Conservation (phyloP, 805 yeast species). For the Priceomyces fermenticarens region DNA sequence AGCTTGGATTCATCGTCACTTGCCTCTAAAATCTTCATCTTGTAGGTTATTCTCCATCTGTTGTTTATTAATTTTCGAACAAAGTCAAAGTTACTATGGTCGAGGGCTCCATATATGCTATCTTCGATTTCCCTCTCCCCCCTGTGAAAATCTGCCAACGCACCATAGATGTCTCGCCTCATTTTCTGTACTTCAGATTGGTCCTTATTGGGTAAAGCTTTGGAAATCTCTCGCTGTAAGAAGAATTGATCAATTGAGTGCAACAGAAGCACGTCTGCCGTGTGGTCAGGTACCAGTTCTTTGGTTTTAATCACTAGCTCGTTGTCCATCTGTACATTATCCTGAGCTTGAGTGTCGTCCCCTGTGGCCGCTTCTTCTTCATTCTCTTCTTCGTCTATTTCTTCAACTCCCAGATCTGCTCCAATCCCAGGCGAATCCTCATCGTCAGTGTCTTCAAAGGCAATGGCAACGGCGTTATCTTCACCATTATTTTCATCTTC, state of each 20-base stretch:
- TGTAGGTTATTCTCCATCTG: slow-evolving; percentile 52
- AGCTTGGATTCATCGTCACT: slow-evolving; percentile 33
- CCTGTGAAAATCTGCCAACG: slow-evolving; percentile 36
- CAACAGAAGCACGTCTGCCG: slow-evolving; percentile 6
- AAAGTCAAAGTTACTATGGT: slow-evolving; percentile 49
- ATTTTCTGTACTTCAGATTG: slow-evolving; percentile 31
- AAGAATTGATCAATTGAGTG: slow-evolving; percentile 38
- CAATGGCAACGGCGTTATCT: slow-evolving; percentile 41
- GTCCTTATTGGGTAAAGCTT: slow-evolving; percentile 34
- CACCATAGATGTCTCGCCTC: slow-evolving; percentile 35
- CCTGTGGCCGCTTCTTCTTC: slow-evolving; percentile 5
- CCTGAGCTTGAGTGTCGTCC: not conserved
- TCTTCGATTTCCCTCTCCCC: slow-evolving; percentile 49
- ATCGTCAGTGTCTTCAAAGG: slow-evolving; percentile 38
- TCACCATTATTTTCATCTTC: slow-evolving; percentile 20
- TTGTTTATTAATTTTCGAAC: slow-evolving; percentile 50
- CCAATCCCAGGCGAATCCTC: slow-evolving; percentile 25
- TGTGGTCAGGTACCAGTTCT: not conserved
- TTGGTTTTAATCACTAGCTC: not conserved
- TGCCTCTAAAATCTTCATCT: slow-evolving; percentile 32
- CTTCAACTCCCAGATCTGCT: slow-evolving; percentile 21
- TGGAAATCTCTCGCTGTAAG: slow-evolving; percentile 50
- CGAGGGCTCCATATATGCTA: slow-evolving; percentile 51
- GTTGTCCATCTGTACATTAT: not conserved
- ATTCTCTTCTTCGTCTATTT: slow-evolving; percentile 16